Percentiles rank a stretch among this genome's conserved stretches.
Evolutionary conservation across 306 rosid genomes (phyloP).

Genomic region (Dalbergia cochinchinensis): DNA sequence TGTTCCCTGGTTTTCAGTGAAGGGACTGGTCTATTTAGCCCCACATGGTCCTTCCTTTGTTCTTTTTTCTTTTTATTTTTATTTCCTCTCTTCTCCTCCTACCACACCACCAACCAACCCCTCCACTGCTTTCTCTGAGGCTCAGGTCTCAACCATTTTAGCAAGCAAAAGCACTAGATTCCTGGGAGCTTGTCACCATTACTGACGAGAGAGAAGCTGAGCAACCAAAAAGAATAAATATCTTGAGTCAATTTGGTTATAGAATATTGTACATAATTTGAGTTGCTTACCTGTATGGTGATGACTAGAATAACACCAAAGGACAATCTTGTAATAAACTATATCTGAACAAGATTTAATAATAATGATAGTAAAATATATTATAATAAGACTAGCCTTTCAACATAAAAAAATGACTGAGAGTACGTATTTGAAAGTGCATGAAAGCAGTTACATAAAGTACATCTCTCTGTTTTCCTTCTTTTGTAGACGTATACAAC

Average conservation of each 20-base stretch:
- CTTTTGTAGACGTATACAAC: constrained; percentile 4
- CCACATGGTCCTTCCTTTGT: constrained; percentile 65
- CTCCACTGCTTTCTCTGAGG: constrained; percentile 42
- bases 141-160: constrained; percentile 43
- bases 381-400: constrained; percentile 23
- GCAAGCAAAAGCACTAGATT: constrained; percentile 73
- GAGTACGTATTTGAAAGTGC: constrained; percentile 25
- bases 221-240: constrained; percentile 53
- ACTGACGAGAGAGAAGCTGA: constrained; percentile 47
- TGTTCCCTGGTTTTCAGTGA: constrained; percentile 85
- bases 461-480: constrained; percentile 27
- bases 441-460: constrained; percentile 35
- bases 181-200: constrained; percentile 75
- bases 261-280: constrained; percentile 48
- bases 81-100: constrained; percentile 32
- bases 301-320: constrained; percentile 13
- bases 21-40: constrained; percentile 56
- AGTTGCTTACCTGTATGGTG: constrained; percentile 57
- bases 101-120: constrained; percentile 50
- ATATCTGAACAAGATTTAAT: neutral
- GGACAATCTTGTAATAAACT: constrained; percentile 22
- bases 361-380: neutral
- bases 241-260: constrained; percentile 51
- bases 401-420: neutral
- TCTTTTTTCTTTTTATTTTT: neutral